Conservation (phyloP, 495 filamentous ascomycete species). For the Bathelium albidoporum region DNA sequence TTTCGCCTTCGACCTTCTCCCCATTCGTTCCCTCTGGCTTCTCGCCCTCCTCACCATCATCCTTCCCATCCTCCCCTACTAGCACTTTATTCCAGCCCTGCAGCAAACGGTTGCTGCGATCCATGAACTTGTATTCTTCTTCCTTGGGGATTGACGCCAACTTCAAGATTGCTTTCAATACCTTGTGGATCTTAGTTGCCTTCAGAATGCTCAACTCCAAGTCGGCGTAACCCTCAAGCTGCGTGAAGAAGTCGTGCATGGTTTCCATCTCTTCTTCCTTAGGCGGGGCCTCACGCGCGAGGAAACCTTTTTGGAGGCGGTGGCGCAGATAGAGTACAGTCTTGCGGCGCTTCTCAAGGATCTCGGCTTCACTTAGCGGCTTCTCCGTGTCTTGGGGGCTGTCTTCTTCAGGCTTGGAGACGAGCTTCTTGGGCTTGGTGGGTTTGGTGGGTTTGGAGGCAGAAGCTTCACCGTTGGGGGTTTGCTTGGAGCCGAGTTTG, state of each 20-base stretch:
- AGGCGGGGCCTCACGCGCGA: constrained; percentile 67
- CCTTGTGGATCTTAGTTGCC: constrained; percentile 86
- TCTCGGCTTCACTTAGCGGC: constrained; percentile 49
- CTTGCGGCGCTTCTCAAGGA: constrained; percentile 50
- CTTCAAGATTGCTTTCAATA: constrained; percentile 82
- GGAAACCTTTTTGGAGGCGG: constrained; percentile 81
- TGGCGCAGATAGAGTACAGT: constrained; percentile 76
- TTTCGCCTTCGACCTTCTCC: constrained; percentile 4
- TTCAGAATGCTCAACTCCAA: constrained; percentile 79
- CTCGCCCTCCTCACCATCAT: neutral
- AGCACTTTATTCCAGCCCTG: constrained; percentile 75
- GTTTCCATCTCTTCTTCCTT: constrained; percentile 74
- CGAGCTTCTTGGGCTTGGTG: constrained; percentile 40
- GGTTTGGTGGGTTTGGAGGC: constrained; percentile 39
- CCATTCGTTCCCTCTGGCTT: constrained; percentile 1
- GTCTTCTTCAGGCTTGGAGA: constrained; percentile 35
- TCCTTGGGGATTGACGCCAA: constrained; percentile 71
- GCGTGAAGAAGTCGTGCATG: constrained; percentile 70
- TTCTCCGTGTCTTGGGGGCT: constrained; percentile 44
- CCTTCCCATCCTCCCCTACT: constrained; percentile 36
- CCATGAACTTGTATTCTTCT: constrained; percentile 74
- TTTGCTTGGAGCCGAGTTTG: constrained; percentile 54
- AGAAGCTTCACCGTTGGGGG: constrained; percentile 31
- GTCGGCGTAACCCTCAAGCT: constrained; percentile 67
- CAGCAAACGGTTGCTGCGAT: constrained; percentile 60